A percentile compares a stretch with the other conserved stretches of the same genome.
These are phyloP conservation scores for sweet orange (Citrus sinensis) DNA, from an alignment of 345 rosid species.

Conservation along the genomic window DVS_A1.0 CM039167.1:28921001-28921500, in stretches of 20 bases:
- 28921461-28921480: background rate
- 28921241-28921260: too few species aligned
- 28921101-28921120: too few species aligned
- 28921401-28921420: background rate
- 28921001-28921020: background rate
- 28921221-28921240: too few species aligned
- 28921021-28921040: background rate
- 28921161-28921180: too few species aligned
- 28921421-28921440: background rate
- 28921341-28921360: background rate
- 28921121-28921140: too few species aligned
- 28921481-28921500: background rate
- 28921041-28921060: background rate
- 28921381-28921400: too few species aligned
- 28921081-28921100: too few species aligned
- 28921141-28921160: too few species aligned
- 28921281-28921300: too few species aligned
- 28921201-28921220: too few species aligned
- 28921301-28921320: background rate
- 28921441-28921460: background rate
- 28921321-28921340: background rate
- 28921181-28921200: too few species aligned
- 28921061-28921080: background rate
- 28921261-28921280: too few species aligned
- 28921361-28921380: background rate